These are phyloP conservation scores for Immersiporthe knoxdaviesiana DNA, from an alignment of 2,329 filamentous ascomycete species.

Conservation along the genomic window DNA sequence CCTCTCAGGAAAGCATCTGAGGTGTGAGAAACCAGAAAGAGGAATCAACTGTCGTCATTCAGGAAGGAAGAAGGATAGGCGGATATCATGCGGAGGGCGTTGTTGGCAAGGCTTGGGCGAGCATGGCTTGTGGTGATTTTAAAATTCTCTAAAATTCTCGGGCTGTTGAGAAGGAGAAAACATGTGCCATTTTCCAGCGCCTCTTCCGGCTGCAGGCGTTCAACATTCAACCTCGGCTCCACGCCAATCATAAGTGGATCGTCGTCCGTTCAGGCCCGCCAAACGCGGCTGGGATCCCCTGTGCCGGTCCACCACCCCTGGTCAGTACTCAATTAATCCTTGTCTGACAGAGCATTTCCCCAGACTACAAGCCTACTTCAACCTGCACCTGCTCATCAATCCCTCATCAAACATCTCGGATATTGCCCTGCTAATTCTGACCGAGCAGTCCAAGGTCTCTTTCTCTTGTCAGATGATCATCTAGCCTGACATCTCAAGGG, in stretches of 20 bases:
- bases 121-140: conserved; percentile 18
- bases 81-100: conserved; percentile 1
- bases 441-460: neutral
- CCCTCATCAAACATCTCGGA: neutral
- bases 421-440: neutral
- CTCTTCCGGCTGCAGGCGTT: neutral
- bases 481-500: neutral
- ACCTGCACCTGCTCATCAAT: neutral
- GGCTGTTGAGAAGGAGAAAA: conserved; percentile 11
- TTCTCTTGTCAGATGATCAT: neutral
- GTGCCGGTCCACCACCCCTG: neutral
- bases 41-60: conserved; percentile 20
- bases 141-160: conserved; percentile 11
- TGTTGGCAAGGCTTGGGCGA: conserved; percentile 2
- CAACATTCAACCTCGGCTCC: conserved; percentile 13
- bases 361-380: conserved; percentile 19
- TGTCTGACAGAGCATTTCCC: conserved; percentile 16
- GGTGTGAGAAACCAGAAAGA: conserved; percentile 11
- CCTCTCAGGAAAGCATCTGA: conserved; percentile 10
- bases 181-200: conserved; percentile 11
- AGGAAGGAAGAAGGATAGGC: neutral
- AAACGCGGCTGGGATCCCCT: conserved; percentile 11
- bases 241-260: conserved; percentile 12
- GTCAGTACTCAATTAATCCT: conserved; percentile 2
- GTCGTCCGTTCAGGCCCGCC: conserved; percentile 7